Evolutionary conservation across 2,329 filamentous ascomycete genomes (phyloP).

Genomic region (Trichophyton mentagrophytes): DNA sequence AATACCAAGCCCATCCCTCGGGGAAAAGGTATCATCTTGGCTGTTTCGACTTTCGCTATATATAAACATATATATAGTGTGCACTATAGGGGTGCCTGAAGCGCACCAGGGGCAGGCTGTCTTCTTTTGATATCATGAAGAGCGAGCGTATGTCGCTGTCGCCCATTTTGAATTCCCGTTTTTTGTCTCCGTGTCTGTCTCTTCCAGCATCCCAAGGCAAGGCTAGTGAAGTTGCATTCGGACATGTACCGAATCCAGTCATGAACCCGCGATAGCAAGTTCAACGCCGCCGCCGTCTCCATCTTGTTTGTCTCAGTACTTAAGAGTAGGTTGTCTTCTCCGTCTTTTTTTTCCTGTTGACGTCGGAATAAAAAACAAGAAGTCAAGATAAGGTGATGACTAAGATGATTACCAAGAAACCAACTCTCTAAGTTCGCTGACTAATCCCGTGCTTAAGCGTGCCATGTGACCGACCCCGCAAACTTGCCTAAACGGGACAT

Average conservation of each 20-base stretch:
- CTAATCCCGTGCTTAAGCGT: background rate
- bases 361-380: background rate
- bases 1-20: background rate
- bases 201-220: background rate
- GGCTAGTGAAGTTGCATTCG: background rate
- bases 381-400: background rate
- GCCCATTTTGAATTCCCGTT: background rate
- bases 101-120: background rate
- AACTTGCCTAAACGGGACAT: background rate
- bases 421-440: background rate
- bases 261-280: background rate
- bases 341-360: background rate
- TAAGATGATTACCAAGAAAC: background rate
- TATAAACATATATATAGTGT: background rate
- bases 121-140: background rate
- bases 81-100: background rate
- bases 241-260: background rate
- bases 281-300: background rate
- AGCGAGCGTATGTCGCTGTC: background rate
- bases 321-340: background rate
- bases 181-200: background rate
- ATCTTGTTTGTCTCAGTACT: background rate
- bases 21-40: background rate
- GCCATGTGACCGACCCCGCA: background rate
- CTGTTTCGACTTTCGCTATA: background rate